phyloP scores from a whole-genome alignment of 768 basidiomycete species.

The Nevesoporus exiguus region DNA sequence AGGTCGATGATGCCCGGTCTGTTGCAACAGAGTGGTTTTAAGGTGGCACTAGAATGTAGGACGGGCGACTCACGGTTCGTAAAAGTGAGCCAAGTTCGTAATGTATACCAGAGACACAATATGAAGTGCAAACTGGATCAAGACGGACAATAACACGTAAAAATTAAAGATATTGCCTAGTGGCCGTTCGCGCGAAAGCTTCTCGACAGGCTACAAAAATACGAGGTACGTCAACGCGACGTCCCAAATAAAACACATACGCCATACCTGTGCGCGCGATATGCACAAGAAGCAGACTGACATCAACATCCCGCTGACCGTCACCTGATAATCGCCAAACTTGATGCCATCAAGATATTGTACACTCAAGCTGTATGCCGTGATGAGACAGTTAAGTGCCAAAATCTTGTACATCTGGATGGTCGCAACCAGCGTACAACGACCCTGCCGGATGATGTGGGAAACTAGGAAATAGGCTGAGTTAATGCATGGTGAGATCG shows the following conservation, averaged over 20 bases:
- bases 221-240: constrained; percentile 35
- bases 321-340: constrained; percentile 98
- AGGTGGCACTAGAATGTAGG: not conserved
- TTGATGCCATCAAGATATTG: constrained; percentile 99
- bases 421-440: constrained; percentile 97
- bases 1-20: constrained; percentile 81
- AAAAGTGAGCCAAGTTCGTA: constrained; percentile 73
- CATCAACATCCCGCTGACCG: constrained; percentile 91
- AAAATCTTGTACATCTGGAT: constrained; percentile 99
- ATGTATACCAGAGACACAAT: constrained; percentile 90
- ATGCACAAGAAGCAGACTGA: constrained; percentile 98
- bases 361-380: constrained; percentile 96
- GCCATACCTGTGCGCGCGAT: constrained; percentile 86
- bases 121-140: constrained; percentile 92
- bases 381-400: constrained; percentile 95
- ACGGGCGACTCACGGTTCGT: constrained; percentile 64
- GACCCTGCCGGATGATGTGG: constrained; percentile 96
- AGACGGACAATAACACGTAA: constrained; percentile 89
- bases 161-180: constrained; percentile 95
- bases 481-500: not conserved
- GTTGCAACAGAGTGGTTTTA: not conserved
- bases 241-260: not conserved
- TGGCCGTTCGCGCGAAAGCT: constrained; percentile 89
- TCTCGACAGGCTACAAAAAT: constrained; percentile 82
- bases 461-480: constrained; percentile 55